Base-by-base conservation (phyloP, 106 monocot genomes). In the Alisma plantagoaquatica region DNA sequence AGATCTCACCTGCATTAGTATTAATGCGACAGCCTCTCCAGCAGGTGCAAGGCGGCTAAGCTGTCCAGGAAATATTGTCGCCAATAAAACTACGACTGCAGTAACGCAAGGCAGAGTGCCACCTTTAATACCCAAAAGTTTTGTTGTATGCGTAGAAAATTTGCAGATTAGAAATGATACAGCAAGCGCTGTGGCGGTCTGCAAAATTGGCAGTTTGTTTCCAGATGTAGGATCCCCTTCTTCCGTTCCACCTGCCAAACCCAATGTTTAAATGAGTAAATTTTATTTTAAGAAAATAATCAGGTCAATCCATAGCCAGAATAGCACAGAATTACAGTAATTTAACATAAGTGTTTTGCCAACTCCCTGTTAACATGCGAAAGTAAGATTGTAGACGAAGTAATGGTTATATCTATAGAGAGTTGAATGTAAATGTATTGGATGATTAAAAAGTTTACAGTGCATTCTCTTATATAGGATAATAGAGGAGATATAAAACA, bases 121-220 rank as follows among this genome's bases (percentile, higher is more conserved):
- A 30, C 86, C 92, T 69, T 73, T 66, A 65, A 86, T 32, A 7
- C 78, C 73, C 20, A 82, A 65, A 15, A 41, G 3, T 33, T 53
- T 73, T 29, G 81, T 62, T 16, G 81, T 59, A 45, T 51, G 33
- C 23, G 64, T 53, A 2, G 66, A 63, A 27, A 49, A 54, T 68
- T 82, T 78, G 84, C 91, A 92, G 31, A 92, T 92, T 44, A 68
- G 64, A 30, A 78, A 79, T 7, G 91, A 86, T 51, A 86, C 19
- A 49, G 81, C 66, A 27, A 86, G 38, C 17, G 85, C 78, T 12
- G 56, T 53, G n/a, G 75, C 75, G 58, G 68, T 75, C 43, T 79
- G 62, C 23, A 76, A 50, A 2, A 85, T 65, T 28, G 72, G 73
- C 42, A 70, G 52, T 64, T 73, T 68, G 41, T 41, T 67, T 31